Base-by-base conservation (phyloP, 805 yeast species). In the Alloascoidea africana region DNA sequence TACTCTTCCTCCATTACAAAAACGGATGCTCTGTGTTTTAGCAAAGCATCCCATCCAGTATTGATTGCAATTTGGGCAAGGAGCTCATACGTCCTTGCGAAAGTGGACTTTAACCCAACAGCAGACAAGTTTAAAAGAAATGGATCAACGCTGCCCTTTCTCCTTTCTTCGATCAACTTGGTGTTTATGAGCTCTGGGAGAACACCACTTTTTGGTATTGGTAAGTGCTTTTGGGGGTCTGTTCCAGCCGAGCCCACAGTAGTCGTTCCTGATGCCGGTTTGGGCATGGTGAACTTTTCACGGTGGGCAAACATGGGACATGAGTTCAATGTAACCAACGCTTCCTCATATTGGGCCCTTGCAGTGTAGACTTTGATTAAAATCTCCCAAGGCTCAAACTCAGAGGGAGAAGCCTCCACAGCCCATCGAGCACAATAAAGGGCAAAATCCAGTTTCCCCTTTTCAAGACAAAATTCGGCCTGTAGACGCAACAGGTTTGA, bases 1-100 rank as follows among this genome's bases (percentile, higher is more conserved):
- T 74, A 73, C 49, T 81, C 89, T 32, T 69, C 73, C 48, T 76
- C 83, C 86, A 89, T 89, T 5, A 84, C 73, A 56, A 89, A 89
- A 0, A 81, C 75, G 14, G 65, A 59, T 1, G 87, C 72, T 41
- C 95, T 71, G 30, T 76, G 50, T 40, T 63, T 61, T 44, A 87
- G 63, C 27, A 85, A 55, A 27, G 67, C 70, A 46, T 83, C 84
- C 98, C 98, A 89, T 3, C 96, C 96, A 32, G 77, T 61, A 16
- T 66, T 58, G 14, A 76, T 67, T 2, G 76, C 73, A 44, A 91
- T 68, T 5, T 73, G 62, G 3, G 93, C 74, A 40, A 89, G 56
- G 39, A 86, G 56, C 33, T 76, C 77, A 53, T 84, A 89, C 1
- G 82, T 83, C 38, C 57, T 58, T 19, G 59, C 56, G 42, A 71